phyloP scores from a whole-genome alignment of 2,329 filamentous ascomycete genomes.

The Pyrenophora graminea region DNA sequence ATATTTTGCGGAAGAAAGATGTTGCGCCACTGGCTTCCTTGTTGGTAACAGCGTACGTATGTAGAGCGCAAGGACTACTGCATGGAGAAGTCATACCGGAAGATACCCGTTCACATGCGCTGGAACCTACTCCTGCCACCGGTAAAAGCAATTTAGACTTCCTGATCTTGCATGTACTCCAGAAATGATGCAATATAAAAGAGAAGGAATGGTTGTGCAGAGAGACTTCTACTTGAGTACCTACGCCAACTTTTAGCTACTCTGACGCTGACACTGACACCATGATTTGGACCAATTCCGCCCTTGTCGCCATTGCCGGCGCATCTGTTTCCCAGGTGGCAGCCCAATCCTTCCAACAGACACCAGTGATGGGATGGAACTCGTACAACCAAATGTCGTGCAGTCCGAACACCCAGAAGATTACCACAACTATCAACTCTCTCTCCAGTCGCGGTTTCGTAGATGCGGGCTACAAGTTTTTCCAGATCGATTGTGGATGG shows the following conservation, averaged over 20 bases:
- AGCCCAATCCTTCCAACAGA: constrained; percentile 22
- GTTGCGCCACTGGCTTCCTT: neutral
- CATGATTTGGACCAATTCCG: constrained; percentile 10
- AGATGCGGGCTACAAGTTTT: constrained; percentile 24
- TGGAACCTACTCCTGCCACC: constrained; percentile 1
- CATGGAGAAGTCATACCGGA: constrained; percentile 4
- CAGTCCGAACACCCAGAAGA: constrained; percentile 19
- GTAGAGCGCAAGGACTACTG: constrained; percentile 2
- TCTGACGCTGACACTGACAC: neutral
- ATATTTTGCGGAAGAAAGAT: constrained; percentile 7
- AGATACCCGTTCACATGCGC: neutral
- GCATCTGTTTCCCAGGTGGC: constrained; percentile 13
- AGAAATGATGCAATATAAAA: constrained; percentile 1
- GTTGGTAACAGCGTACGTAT: neutral
- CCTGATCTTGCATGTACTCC: neutral
- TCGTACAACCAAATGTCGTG: constrained; percentile 26
- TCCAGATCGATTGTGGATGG: constrained; percentile 27
- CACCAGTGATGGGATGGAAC: constrained; percentile 27
- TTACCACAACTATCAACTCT: constrained; percentile 24
- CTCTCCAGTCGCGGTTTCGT: constrained; percentile 24
- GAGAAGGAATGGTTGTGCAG: neutral
- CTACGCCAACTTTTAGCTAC: neutral
- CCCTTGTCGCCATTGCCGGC: constrained; percentile 13
- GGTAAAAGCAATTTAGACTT: neutral
- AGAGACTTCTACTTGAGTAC: neutral